Percentiles rank a stretch among this genome's conserved stretches.
These are phyloP conservation scores for Cladochytrium replicatum DNA, from an alignment of 192 early-diverging fungal genomes.

Conservation along the genomic window DNA sequence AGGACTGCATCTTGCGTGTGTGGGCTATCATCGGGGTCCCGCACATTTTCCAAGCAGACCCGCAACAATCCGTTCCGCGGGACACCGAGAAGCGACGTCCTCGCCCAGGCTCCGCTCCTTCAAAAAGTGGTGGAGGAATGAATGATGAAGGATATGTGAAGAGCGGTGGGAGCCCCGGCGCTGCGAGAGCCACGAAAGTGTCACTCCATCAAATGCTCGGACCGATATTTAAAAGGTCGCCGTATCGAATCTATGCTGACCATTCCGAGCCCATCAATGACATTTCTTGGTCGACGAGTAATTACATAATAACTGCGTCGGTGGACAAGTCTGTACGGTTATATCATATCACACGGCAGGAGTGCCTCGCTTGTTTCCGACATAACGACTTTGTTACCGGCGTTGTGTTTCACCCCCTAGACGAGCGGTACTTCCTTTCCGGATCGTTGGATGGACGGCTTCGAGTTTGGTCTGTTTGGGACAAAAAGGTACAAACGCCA, in stretches of 20 bases:
- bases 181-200: not conserved
- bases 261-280: conserved; percentile 64
- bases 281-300: conserved; percentile 41
- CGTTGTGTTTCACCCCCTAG: conserved; percentile 72
- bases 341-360: conserved; percentile 65
- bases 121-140: conserved; percentile 6
- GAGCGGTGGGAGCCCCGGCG: not conserved
- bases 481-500: conserved; percentile 72
- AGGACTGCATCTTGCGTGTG: conserved; percentile 57
- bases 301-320: conserved; percentile 70
- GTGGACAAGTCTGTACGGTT: conserved; percentile 77
- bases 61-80: conserved; percentile 4
- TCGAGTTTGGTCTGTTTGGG: conserved; percentile 72
- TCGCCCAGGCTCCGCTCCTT: not conserved
- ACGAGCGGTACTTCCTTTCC: conserved; percentile 71
- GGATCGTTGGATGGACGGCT: conserved; percentile 73
- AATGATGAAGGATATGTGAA: not conserved
- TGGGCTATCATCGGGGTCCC: conserved; percentile 46
- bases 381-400: conserved; percentile 71
- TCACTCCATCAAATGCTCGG: conserved; percentile 2
- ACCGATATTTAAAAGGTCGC: conserved; percentile 21
- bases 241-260: conserved; percentile 62
- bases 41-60: not conserved
- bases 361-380: conserved; percentile 69
- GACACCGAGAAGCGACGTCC: conserved; percentile 11